A percentile compares a stretch with the other conserved stretches of the same genome.
Conservation (phyloP, 2,329 filamentous ascomycete genomes). For the Cladosporium sp. region DNA sequence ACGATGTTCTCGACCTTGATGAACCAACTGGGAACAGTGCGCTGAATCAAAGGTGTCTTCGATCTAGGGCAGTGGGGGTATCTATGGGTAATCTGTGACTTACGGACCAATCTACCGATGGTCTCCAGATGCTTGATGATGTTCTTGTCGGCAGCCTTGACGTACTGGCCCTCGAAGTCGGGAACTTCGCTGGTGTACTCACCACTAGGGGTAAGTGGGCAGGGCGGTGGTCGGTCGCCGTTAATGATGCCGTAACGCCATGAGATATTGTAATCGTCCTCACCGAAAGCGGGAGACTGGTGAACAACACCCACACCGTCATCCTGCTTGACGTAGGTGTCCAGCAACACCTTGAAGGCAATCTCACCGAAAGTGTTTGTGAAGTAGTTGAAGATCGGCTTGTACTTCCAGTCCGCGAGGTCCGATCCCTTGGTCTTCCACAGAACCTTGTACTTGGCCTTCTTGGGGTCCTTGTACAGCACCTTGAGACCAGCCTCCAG, state of each 20-base stretch:
- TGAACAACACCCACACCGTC: slow-evolving; percentile 94
- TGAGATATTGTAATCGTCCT: slow-evolving; percentile 90
- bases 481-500: slow-evolving; percentile 78
- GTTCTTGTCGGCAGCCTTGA: slow-evolving; percentile 88
- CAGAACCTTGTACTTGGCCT: slow-evolving; percentile 85
- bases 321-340: slow-evolving; percentile 82
- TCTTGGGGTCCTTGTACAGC: slow-evolving; percentile 92
- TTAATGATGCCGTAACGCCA: slow-evolving; percentile 74
- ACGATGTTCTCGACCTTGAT: slow-evolving; percentile 82
- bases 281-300: slow-evolving; percentile 89
- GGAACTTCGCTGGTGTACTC: slow-evolving; percentile 73
- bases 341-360: slow-evolving; percentile 80
- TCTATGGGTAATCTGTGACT: slow-evolving; percentile 85
- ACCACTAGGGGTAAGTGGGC: slow-evolving; percentile 84
- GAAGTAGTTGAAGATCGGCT: slow-evolving; percentile 87
- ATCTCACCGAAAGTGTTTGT: slow-evolving; percentile 83
- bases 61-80: slow-evolving; percentile 93
- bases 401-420: slow-evolving; percentile 85
- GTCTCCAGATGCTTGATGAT: slow-evolving; percentile 88
- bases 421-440: slow-evolving; percentile 74
- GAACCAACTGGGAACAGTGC: slow-evolving; percentile 92
- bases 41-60: slow-evolving; percentile 92
- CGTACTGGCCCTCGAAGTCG: slow-evolving; percentile 83
- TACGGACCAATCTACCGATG: slow-evolving; percentile 73
- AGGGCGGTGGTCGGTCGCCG: slow-evolving; percentile 76